These are phyloP conservation scores for Podaxis mareebaensis DNA, from an alignment of 768 basidiomycete genomes.

Conservation along the genomic window DNA sequence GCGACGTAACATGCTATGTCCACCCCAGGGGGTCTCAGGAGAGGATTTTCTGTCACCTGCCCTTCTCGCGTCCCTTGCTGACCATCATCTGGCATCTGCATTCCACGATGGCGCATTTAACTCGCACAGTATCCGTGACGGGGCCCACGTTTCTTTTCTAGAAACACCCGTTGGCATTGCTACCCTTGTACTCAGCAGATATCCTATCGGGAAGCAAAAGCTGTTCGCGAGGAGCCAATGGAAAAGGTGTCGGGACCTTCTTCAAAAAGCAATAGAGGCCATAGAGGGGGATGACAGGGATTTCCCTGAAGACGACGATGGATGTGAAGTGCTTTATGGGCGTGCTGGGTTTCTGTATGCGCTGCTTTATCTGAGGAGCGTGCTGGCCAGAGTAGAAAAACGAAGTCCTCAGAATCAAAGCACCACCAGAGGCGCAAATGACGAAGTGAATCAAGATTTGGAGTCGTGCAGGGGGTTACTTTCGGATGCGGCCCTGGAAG, in stretches of 20 bases:
- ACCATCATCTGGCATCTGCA: conserved; percentile 23
- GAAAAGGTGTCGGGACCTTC: conserved; percentile 1
- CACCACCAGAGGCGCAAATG: neutral
- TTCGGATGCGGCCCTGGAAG: conserved; percentile 34
- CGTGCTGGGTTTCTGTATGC: conserved; percentile 59
- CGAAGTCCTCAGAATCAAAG: neutral
- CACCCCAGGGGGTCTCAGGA: neutral
- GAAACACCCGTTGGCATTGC: conserved; percentile 42
- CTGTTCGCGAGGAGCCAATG: neutral
- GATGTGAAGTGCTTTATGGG: conserved; percentile 59
- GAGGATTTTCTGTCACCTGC: conserved; percentile 18
- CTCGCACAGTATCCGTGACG: conserved; percentile 16
- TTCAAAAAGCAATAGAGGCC: conserved; percentile 10
- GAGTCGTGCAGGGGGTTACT: conserved; percentile 28
- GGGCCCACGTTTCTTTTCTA: conserved; percentile 33
- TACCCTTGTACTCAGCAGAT: conserved; percentile 34
- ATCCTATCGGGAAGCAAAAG: conserved; percentile 6
- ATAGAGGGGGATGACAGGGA: conserved; percentile 12
- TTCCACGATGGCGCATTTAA: conserved; percentile 21
- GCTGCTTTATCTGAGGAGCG: conserved; percentile 43
- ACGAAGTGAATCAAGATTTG: conserved; percentile 12
- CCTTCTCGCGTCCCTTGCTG: conserved; percentile 20
- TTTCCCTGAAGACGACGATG: conserved; percentile 37
- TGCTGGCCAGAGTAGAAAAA: conserved; percentile 9
- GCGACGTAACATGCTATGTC: neutral